phyloP scores from a whole-genome alignment of 768 basidiomycete genomes.

The Suillus decipiens region DNA sequence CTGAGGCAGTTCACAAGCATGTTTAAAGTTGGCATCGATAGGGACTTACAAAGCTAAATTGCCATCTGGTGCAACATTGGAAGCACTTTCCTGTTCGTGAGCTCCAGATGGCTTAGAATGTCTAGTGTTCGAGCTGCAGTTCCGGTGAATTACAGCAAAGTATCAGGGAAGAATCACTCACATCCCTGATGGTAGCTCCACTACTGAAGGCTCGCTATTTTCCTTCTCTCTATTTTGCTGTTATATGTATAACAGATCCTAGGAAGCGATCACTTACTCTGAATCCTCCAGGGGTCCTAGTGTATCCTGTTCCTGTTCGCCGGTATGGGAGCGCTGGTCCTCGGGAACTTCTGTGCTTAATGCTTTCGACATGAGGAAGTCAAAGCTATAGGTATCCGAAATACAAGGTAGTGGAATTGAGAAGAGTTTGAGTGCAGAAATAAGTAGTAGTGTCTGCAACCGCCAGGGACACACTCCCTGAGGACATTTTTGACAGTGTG shows the following conservation, averaged over 20 bases:
- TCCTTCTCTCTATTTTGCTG: background rate
- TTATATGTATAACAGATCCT: background rate
- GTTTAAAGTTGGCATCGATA: background rate
- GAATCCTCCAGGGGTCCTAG: background rate
- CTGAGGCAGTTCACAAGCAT: background rate
- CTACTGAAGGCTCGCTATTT: background rate
- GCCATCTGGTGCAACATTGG: background rate
- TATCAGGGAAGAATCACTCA: background rate
- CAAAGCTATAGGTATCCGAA: background rate
- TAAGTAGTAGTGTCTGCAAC: background rate
- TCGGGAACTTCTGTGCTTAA: background rate
- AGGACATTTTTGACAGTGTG: too few relatives aligned
- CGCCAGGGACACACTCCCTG: background rate
- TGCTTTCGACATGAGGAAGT: background rate
- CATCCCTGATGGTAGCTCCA: background rate
- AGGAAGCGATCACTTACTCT: background rate
- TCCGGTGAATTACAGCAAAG: background rate
- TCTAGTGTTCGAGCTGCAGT: background rate
- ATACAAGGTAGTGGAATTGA: background rate
- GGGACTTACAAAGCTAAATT: background rate
- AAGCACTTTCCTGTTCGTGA: background rate
- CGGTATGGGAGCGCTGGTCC: background rate
- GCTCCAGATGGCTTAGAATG: background rate
- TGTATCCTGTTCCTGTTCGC: background rate
- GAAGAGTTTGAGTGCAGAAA: background rate